Conservation (phyloP, 2,329 filamentous ascomycete species). For the Aspergillus quadrilineatus region DNA sequence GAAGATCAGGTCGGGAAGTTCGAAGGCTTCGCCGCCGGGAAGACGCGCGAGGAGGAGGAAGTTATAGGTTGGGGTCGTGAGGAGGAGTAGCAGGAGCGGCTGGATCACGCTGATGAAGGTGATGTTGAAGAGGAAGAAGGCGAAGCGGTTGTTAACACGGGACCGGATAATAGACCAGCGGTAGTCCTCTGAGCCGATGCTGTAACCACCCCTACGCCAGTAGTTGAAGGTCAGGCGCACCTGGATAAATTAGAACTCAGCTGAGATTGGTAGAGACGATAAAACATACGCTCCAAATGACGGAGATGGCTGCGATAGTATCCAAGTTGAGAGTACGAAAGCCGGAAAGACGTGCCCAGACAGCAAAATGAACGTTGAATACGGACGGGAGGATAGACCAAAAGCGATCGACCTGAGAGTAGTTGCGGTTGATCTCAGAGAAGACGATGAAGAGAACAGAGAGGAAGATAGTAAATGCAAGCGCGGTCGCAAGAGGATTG, state of each 20-base stretch:
- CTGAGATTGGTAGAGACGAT: background rate
- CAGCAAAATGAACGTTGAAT: slow-evolving; percentile 78
- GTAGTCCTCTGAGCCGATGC: slow-evolving; percentile 88
- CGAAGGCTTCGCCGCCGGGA: slow-evolving; percentile 53
- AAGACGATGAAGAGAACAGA: slow-evolving; percentile 69
- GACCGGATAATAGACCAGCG: slow-evolving; percentile 78
- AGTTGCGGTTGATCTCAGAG: slow-evolving; percentile 87
- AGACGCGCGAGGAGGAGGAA: slow-evolving; percentile 72
- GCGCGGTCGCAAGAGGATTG: slow-evolving; percentile 77
- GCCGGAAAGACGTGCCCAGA: slow-evolving; percentile 77
- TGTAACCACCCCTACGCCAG: slow-evolving; percentile 91
- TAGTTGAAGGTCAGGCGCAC: slow-evolving; percentile 90
- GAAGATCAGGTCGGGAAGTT: slow-evolving; percentile 61
- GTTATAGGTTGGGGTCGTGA: slow-evolving; percentile 80
- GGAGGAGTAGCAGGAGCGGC: slow-evolving; percentile 73
- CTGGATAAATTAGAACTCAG: slow-evolving; percentile 45
- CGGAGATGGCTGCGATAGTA: slow-evolving; percentile 66
- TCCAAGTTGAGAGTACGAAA: slow-evolving; percentile 70
- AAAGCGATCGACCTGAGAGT: slow-evolving; percentile 90
- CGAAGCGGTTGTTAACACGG: slow-evolving; percentile 66
- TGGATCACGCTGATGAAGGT: slow-evolving; percentile 86
- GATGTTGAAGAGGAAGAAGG: slow-evolving; percentile 83
- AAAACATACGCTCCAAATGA: slow-evolving; percentile 72
- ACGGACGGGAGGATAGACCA: slow-evolving; percentile 89
- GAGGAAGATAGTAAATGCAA: slow-evolving; percentile 71